These are phyloP conservation scores for Corchorus olitorius DNA, from an alignment of 345 rosid species.

Conservation along the genomic window DNA sequence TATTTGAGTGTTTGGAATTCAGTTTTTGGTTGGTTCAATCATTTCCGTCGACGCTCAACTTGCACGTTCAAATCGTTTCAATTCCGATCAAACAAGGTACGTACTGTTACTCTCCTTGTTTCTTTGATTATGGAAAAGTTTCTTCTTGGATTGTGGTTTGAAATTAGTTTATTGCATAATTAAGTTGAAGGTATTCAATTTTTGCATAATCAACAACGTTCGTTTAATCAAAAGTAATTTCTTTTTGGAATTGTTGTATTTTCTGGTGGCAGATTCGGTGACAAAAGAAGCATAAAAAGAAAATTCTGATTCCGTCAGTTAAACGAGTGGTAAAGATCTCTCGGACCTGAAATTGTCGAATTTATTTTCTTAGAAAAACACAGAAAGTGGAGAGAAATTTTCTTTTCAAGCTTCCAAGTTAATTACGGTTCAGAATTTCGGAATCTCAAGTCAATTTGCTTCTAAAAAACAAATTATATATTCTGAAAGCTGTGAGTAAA, in stretches of 20 bases:
- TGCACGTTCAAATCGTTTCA: conserved; percentile 12
- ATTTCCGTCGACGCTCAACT: conserved; percentile 14
- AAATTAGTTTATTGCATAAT: conserved; percentile 25
- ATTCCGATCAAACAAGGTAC: conserved; percentile 43
- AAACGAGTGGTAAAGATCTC: conserved; percentile 12
- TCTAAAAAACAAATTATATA: not conserved
- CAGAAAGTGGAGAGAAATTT: not conserved
- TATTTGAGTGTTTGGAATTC: not conserved
- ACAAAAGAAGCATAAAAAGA: not conserved
- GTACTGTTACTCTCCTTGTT: not conserved
- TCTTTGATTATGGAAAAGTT: conserved; percentile 7
- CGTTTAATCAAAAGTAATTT: not conserved
- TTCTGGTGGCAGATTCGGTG: conserved; percentile 29
- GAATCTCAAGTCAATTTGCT: not conserved
- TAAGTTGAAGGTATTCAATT: conserved; percentile 24
- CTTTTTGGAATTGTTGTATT: not conserved
- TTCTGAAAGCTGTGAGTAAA: conserved; percentile 13
- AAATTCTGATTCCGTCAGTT: not conserved
- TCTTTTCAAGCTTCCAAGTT: not conserved
- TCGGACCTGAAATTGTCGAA: not conserved
- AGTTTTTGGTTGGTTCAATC: conserved; percentile 16
- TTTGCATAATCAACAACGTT: not conserved
- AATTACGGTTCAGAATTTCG: not conserved
- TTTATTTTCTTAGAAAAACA: not conserved
- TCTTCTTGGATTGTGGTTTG: conserved; percentile 8